Conservation (phyloP, 2,329 filamentous ascomycete species). For the Helminthosporium solani region DNA sequence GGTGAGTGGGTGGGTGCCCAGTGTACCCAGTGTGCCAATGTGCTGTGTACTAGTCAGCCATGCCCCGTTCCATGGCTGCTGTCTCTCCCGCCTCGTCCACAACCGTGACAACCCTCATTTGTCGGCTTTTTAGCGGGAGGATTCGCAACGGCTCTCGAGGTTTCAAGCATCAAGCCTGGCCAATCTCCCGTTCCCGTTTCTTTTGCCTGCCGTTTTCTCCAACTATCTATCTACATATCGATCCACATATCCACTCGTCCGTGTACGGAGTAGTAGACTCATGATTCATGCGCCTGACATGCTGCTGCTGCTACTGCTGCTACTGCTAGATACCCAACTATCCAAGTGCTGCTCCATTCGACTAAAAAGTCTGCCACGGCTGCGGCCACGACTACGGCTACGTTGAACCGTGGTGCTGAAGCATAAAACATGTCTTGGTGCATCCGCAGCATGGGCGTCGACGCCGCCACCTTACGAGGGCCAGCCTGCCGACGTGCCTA, state of each 20-base stretch:
- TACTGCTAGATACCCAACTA: too few relatives aligned
- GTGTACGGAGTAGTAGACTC: too few relatives aligned
- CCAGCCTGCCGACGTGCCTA: not conserved
- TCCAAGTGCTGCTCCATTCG: too few relatives aligned
- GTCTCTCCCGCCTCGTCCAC: conserved; percentile 6
- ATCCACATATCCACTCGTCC: too few relatives aligned
- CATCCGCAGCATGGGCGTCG: not conserved
- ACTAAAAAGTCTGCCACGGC: too few relatives aligned
- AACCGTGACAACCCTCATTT: conserved; percentile 3
- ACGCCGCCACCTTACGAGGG: conserved; percentile 1
- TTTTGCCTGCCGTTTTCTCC: not conserved
- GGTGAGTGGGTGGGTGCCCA: too few relatives aligned
- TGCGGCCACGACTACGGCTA: too few relatives aligned
- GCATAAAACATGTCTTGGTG: not conserved
- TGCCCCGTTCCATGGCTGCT: conserved; percentile 7
- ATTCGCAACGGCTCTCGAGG: conserved; percentile 1
- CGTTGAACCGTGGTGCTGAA: conserved; percentile 1
- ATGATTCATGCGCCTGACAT: too few relatives aligned
- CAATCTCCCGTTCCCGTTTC: conserved; percentile 1
- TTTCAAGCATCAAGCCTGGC: conserved; percentile 1
- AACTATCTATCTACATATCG: too few relatives aligned
- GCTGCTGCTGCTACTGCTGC: too few relatives aligned
- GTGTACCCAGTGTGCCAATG: not conserved
- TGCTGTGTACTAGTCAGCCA: too few relatives aligned
- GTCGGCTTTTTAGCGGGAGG: not conserved